Base-by-base conservation (phyloP, 441 rosid genomes). In the Populus hybrid region DNA sequence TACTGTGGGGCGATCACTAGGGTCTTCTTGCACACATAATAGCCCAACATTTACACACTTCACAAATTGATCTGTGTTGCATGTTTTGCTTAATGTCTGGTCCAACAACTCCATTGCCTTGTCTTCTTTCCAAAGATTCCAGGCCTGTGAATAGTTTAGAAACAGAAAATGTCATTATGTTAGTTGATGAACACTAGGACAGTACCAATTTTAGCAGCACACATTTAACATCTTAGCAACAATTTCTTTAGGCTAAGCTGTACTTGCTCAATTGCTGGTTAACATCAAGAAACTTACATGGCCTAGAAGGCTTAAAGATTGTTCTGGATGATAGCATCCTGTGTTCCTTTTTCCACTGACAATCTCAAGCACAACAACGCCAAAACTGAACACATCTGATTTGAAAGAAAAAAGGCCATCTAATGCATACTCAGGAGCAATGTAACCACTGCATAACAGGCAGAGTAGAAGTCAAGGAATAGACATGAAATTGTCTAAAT, bases 361-460 rank as follows among this genome's bases (percentile, higher is more conserved):
- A 61, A 83, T 87, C 75, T 90, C 97, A 21, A 90, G 86, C n/a
- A 89, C 83, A 18, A 90, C 90, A 10, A 90, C 89, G 1, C 94
- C 94, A n/a, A 89, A 92, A 81, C 94, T 90, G 72, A 85, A 92
- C 20, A 88, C 91, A 71, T 92, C 97, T 1, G 94, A 90, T 76
- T 90, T 92, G 81, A 86, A 73, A 3, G 94, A 92, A 83, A 92
- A 90, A 1, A 85, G 76, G 1, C 97, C 97, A 11, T 89, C 92
- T 75, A 88, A 53, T 28, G 94, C 94, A 77, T 89, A 92, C 72
- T 90, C 94, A 0, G 93, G 97, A 31, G 94, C 82, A 85, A 92
- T 90, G 81, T 89, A 90, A 21, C 97, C 93, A 61, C 93, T 92
- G 83, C 83, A 79, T 74, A 11, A 7, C 75, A 36, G 66, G 0